phyloP scores from a whole-genome alignment of 2,329 filamentous ascomycete species.

The Pseudogymnoascus sp. region DNA sequence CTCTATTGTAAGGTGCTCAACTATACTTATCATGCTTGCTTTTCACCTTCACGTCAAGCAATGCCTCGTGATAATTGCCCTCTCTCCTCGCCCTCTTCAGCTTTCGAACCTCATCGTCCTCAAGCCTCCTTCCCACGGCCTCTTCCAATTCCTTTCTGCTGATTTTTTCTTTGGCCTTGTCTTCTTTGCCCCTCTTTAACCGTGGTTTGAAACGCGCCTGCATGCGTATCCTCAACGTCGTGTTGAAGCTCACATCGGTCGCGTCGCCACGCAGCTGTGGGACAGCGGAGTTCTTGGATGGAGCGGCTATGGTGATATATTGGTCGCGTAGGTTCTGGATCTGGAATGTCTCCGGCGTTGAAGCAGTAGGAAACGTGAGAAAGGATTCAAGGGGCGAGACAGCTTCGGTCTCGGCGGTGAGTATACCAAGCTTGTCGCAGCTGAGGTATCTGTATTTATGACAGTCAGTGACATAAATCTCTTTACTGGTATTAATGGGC shows the following conservation, averaged over 20 bases:
- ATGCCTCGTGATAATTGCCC: constrained; percentile 80
- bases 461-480: constrained; percentile 6
- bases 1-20: constrained; percentile 26
- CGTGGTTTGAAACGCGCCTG: constrained; percentile 89
- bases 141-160: constrained; percentile 78
- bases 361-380: constrained; percentile 53
- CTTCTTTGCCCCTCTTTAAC: constrained; percentile 71
- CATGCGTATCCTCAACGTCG: constrained; percentile 78
- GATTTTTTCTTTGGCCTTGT: constrained; percentile 78
- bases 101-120: constrained; percentile 78
- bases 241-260: constrained; percentile 57
- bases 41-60: constrained; percentile 84
- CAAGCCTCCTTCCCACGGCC: constrained; percentile 65
- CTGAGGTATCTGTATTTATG: constrained; percentile 60
- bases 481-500: not conserved
- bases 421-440: constrained; percentile 74
- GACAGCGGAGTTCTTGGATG: constrained; percentile 40
- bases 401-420: constrained; percentile 72
- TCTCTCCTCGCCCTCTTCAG: constrained; percentile 78
- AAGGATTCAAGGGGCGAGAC: constrained; percentile 81
- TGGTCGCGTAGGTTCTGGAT: constrained; percentile 66
- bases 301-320: constrained; percentile 57
- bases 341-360: constrained; percentile 64
- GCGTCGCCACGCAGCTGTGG: constrained; percentile 73
- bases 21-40: constrained; percentile 84